phyloP scores from a whole-genome alignment of 1,284 basidiomycete species.

The Wallemia mellicola region DNA sequence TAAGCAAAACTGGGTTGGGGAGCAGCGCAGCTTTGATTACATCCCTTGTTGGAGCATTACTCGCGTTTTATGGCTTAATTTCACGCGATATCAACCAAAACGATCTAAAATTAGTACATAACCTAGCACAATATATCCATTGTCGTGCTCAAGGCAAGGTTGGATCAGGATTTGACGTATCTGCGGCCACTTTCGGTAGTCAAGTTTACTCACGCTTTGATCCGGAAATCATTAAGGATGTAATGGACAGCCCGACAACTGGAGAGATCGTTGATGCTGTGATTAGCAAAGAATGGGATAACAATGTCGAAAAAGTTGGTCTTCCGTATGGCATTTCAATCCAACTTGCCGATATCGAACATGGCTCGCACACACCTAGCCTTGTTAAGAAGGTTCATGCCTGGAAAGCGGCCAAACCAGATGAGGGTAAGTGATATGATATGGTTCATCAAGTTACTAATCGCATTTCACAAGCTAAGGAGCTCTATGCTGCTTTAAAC shows the following conservation, averaged over 20 bases:
- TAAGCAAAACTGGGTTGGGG: conserved; percentile 93
- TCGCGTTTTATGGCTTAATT: conserved; percentile 44
- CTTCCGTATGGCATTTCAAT: conserved; percentile 52
- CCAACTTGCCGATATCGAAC: conserved; percentile 71
- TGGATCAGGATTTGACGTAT: conserved; percentile 88
- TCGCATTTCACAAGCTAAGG: conserved; percentile 1
- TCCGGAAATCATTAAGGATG: conserved; percentile 30
- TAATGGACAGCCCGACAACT: conserved; percentile 33
- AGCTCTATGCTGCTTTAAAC: conserved; percentile 20
- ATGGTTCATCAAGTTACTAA: background rate
- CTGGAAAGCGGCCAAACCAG: conserved; percentile 39
- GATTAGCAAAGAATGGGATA: conserved; percentile 33
- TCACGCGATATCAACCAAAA: conserved; percentile 13
- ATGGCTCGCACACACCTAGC: conserved; percentile 72
- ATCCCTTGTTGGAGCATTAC: conserved; percentile 57
- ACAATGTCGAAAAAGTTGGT: conserved; percentile 31
- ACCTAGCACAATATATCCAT: conserved; percentile 81
- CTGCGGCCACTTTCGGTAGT: conserved; percentile 75
- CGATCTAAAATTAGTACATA: conserved; percentile 42
- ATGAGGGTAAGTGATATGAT: conserved; percentile 21
- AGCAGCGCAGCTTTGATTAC: conserved; percentile 92
- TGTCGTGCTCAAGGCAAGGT: conserved; percentile 95
- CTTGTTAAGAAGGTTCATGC: conserved; percentile 60
- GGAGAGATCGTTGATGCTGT: conserved; percentile 7
- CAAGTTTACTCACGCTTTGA: conserved; percentile 78